A percentile compares a stretch with the other conserved stretches of the same genome.
Evolutionary conservation across 2,329 filamentous ascomycete genomes (phyloP).

Genomic region (Sarocladium kiliense): DNA sequence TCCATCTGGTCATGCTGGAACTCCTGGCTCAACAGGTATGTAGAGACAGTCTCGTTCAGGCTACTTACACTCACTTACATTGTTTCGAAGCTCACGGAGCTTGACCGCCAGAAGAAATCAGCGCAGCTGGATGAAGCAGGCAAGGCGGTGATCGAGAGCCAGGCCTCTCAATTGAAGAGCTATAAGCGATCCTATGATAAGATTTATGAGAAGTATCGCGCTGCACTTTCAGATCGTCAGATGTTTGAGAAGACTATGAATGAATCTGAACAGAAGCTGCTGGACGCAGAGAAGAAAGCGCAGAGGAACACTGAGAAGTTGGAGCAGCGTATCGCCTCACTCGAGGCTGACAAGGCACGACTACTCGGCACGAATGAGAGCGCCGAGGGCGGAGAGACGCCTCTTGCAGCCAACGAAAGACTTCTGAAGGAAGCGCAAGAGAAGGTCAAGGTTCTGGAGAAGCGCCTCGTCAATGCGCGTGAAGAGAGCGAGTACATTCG

Average conservation of each 20-base stretch:
- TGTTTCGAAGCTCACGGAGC: conserved; percentile 20
- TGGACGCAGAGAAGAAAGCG: conserved; percentile 31
- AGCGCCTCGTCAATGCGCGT: conserved; percentile 33
- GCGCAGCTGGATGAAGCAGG: conserved; percentile 28
- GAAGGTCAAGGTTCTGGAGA: conserved; percentile 35
- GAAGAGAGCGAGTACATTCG: conserved; percentile 53
- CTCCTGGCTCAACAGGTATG: conserved; percentile 33
- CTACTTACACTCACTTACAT: conserved; percentile 13
- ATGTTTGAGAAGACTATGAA: conserved; percentile 41
- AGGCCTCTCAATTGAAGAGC: conserved; percentile 41
- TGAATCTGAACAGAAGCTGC: conserved; percentile 28
- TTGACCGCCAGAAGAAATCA: conserved; percentile 20
- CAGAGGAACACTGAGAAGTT: conserved; percentile 18
- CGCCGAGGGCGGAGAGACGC: conserved; percentile 18
- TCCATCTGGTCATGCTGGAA: conserved; percentile 32
- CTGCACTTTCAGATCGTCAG: conserved; percentile 46
- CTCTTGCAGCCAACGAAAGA: conserved; percentile 21
- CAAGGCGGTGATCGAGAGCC: conserved; percentile 34
- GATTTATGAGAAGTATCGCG: conserved; percentile 42
- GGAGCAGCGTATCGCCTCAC: conserved; percentile 23
- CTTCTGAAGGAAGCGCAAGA: conserved; percentile 31
- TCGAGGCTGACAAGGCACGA: conserved; percentile 27
- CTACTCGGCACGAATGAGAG: conserved; percentile 18
- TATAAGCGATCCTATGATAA: conserved; percentile 37
- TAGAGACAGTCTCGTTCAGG: neutral